Evolutionary conservation across 768 basidiomycete species (phyloP).

Genomic region (Dioszegia aurantiaca): DNA sequence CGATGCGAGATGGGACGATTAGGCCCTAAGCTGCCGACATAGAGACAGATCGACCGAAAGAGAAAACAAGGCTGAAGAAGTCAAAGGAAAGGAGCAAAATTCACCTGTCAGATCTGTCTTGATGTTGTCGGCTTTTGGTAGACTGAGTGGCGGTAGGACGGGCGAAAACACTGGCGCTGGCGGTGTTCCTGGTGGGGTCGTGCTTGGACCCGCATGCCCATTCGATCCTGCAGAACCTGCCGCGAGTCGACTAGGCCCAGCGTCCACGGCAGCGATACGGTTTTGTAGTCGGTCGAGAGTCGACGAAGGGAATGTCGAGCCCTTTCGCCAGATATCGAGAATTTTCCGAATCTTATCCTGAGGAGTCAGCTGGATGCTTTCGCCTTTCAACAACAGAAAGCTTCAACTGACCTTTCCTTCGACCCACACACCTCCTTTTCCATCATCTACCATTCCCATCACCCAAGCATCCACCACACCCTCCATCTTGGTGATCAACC

Average conservation of each 20-base stretch:
- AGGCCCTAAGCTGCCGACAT: no score
- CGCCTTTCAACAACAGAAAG: not conserved
- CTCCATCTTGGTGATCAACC: conserved; percentile 79
- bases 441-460: conserved; percentile 71
- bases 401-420: conserved; percentile 80
- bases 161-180: conserved; percentile 25
- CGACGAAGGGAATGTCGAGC: conserved; percentile 76
- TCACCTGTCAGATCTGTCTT: conserved; percentile 15
- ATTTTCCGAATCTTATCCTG: conserved; percentile 98
- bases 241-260: conserved; percentile 17
- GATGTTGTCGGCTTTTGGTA: not conserved
- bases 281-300: conserved; percentile 65
- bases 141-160: conserved; percentile 16
- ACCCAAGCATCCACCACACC: conserved; percentile 85
- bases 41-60: no score
- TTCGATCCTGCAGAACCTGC: not conserved
- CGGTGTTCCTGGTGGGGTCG: conserved; percentile 10
- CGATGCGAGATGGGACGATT: not conserved
- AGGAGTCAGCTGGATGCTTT: conserved; percentile 12
- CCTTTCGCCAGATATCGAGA: conserved; percentile 94
- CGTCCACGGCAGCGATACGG: conserved; percentile 17
- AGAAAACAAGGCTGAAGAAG: conserved; percentile 1
- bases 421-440: conserved; percentile 53
- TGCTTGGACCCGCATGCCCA: not conserved
- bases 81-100: conserved; percentile 1